Evolutionary conservation across 2,329 filamentous ascomycete genomes (phyloP), one percentile per base, ranked within the genome.

Genomic region (Botrytis sinoallii): DNA sequence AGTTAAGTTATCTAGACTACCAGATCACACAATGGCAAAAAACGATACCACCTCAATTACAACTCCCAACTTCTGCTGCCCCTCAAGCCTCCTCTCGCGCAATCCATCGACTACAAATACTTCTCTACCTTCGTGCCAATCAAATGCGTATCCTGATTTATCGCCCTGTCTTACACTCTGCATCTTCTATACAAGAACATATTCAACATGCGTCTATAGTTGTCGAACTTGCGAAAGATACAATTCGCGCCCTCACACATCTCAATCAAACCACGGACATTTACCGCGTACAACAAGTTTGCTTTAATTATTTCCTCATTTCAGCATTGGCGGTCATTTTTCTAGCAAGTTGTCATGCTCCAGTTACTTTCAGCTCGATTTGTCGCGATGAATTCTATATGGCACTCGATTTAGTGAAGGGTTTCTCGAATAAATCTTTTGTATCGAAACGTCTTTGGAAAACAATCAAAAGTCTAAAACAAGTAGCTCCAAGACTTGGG

Each of bases 141-240:
- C 94, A 97, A 84, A 93, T 97, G 83, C 92, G 95, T 8, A 96
- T 95, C 74, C 90, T 94, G 81, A 92, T 98, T 42, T 95, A 97
- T 81, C 93, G 94, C 0, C 94, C 94, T 0, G 91, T 97, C 4
- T 85, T 98, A 14, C 93, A 97, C 81, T 95, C 92, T 29, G 90
- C 93, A 5, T 92, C 90, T 20, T 95, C 91, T 78, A 98, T 98
- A 78, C 89, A 92, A 83, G 88, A 91, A 73, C 92, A 97, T 80
- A 87, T 91, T 69, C 83, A 85, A 7, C 90, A 93, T 75, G 94
- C 94, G 4, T 90, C 93, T 78, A 92, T 88, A 0, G 92, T 89
- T 0, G 91, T 94, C 44, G 90, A 92, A 74, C 86, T 95, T 1
- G 91, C 92, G 22, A 93, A 93, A 79, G 92, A 94, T 77, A 94